phyloP scores from a whole-genome alignment of 495 filamentous ascomycete genomes.

The Lepidopterella palustris region DNA sequence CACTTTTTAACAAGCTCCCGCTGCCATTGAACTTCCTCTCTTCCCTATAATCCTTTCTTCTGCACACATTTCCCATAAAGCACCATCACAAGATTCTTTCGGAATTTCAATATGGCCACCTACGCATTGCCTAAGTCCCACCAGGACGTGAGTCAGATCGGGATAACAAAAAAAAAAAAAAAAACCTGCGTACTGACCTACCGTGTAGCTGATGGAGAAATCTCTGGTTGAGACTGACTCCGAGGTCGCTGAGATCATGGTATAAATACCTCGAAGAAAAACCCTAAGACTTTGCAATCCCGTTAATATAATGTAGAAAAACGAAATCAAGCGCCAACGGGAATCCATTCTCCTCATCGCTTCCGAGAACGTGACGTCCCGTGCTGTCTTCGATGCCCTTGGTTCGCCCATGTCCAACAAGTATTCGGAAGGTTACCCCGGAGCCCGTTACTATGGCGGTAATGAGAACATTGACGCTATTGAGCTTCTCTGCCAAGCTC shows the following conservation, averaged over 20 bases:
- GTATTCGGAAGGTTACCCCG: slow-evolving; percentile 98
- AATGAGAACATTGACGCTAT: slow-evolving; percentile 98
- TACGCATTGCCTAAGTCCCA: slow-evolving; percentile 88
- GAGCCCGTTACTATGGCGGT: slow-evolving; percentile 97
- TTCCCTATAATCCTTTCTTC: not conserved
- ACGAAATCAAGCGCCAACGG: slow-evolving; percentile 93
- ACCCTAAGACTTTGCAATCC: not conserved
- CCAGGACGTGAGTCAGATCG: slow-evolving; percentile 62
- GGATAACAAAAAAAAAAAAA: slow-evolving; percentile 10
- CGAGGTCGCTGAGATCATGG: slow-evolving; percentile 92
- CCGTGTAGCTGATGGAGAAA: slow-evolving; percentile 77
- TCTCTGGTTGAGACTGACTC: slow-evolving; percentile 78
- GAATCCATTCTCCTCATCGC: slow-evolving; percentile 98
- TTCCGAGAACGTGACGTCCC: slow-evolving; percentile 85
- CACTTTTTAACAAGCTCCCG: not conserved
- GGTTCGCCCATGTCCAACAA: slow-evolving; percentile 95
- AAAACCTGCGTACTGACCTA: slow-evolving; percentile 44
- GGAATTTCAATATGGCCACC: slow-evolving; percentile 36
- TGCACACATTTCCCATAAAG: no score
- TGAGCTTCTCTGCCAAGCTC: slow-evolving; percentile 91
- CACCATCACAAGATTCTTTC: not conserved
- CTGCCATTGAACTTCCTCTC: not conserved
- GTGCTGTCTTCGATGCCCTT: slow-evolving; percentile 81
- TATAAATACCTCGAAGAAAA: slow-evolving; percentile 37
- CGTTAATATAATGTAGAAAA: slow-evolving; percentile 52